Base-by-base conservation (phyloP, 2,329 filamentous ascomycete genomes). In the Aspergillus puulaauensis region DNA sequence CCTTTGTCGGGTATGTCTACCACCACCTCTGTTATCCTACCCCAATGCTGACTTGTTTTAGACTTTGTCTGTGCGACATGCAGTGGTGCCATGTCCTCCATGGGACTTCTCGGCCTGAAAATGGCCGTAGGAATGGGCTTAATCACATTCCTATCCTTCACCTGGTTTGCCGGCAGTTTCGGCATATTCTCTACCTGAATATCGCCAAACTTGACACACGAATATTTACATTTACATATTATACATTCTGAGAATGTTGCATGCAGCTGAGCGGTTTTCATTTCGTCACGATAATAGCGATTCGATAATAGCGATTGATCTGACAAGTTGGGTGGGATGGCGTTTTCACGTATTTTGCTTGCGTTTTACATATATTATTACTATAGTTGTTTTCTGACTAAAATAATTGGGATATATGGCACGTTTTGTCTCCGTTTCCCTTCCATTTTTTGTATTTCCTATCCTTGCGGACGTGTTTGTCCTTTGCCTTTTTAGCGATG, bases 1-100 rank as follows among this genome's bases (percentile, higher is more conserved):
- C 76, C 80, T 6, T 75, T 82, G 56, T 65, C 69, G 45, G 76
- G 83, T 84, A 75, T 68, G 80, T 60, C 67, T 41, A 19, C 43
- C 21, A 47, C 23, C n/a, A 45, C 66, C 39, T 21, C 48, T 21
- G 27, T 19, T 43, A 33, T 46, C 61, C 6, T 35, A 56, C 67
- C 17, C 19, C 8, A 35, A 33, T 48, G 23, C 63, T 68, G 60
- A 70, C 61, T 21, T 21, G 14, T 4, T 15, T 9, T 59, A 83
- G 82, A 82, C 39, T 84, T 74, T 68, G 70, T 73, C 53, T 88
- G 85, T 70, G 78, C 82, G 21, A 86, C 82, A 23, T 88, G 85
- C 74, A 83, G 75, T 61, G 63, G 69, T 27, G 84, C 82, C 8
- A 68, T 84, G 19, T 82, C 81, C 4, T 70, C 77, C 24, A 75